Evolutionary conservation across 129 eudicot species (phyloP), one percentile per base, ranked within the genome.

Genomic region (Tagetes patula): DNA sequence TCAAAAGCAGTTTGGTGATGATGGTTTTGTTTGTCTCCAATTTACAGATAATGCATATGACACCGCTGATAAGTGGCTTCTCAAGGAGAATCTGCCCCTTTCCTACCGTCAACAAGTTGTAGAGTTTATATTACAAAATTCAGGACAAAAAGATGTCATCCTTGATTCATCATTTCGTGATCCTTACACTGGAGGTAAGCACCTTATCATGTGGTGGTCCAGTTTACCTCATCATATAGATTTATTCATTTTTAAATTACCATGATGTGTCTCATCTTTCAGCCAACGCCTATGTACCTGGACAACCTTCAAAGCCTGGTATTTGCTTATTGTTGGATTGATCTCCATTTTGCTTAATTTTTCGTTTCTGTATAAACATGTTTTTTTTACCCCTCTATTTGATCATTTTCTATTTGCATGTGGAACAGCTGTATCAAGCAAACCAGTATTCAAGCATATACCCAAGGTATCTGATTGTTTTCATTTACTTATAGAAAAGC

Each of bases 271-370:
- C 69, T 75, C 36, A 47, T 79, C 43, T 77, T 85, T 59, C 95
- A 95, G 99, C 96, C 73, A 95, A 77, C 81, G 99, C 99, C 67
- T 95, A 95, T 85, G 79, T 88, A 59, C 99, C 99, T 55, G 99
- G 97, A 69, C 85, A 84, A 69, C 64, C 95, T 37, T 88, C 99
- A 13, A 85, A 43, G 27, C 40, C 84, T 67, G 88, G 97, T 94
- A 82, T 74, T 80, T 69, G 46, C 49, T 78, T 14, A 8, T 77
- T 67, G 61, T 55, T 59, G 42, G 13, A 54, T 30, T 55, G 38
- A 61, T 32, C 64, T 70, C 64, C 55, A 20, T 50, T 47, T 76
- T 49, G 36, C 45, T 72, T 55, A 12, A 39, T 47, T 70, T 49
- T 81, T 67, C 66, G 42, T 12, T 55, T 71, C 75, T 54, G 33